Evolutionary conservation across 2,329 filamentous ascomycete genomes (phyloP).

Genomic region (Rugonectria rugulosa): DNA sequence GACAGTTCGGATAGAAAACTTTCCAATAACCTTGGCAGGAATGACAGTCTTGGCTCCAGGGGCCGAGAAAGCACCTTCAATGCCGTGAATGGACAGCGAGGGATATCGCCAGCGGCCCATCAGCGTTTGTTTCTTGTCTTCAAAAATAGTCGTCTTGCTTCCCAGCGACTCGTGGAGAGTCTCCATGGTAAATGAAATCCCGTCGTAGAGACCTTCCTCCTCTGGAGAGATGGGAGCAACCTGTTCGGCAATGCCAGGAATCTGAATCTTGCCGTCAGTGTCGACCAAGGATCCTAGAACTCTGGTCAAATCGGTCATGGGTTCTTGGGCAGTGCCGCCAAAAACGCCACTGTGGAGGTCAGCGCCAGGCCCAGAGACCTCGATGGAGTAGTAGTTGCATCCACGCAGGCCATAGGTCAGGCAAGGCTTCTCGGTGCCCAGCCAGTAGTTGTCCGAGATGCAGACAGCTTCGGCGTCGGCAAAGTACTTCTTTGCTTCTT

Average conservation of each 20-base stretch:
- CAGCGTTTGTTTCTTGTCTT: conserved; percentile 88
- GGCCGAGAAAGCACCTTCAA: conserved; percentile 93
- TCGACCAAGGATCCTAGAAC: conserved; percentile 87
- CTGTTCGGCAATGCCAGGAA: conserved; percentile 92
- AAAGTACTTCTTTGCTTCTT: conserved; percentile 93
- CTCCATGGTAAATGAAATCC: conserved; percentile 95
- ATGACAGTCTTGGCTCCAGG: conserved; percentile 98
- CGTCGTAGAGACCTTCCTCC: conserved; percentile 86
- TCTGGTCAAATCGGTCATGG: conserved; percentile 93
- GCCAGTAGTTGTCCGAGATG: conserved; percentile 99
- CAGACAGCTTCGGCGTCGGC: conserved; percentile 95
- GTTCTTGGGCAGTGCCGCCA: conserved; percentile 94
- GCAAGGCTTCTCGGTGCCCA: conserved; percentile 98
- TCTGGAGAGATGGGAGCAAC: conserved; percentile 88
- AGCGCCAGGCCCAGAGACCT: conserved; percentile 88
- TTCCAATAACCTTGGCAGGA: conserved; percentile 95
- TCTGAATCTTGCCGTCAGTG: conserved; percentile 88
- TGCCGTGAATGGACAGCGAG: conserved; percentile 90
- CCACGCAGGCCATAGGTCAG: conserved; percentile 96
- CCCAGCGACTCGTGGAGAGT: conserved; percentile 92
- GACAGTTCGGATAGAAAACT: conserved; percentile 97
- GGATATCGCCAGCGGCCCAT: conserved; percentile 98
- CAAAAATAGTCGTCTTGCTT: conserved; percentile 84
- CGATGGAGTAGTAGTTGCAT: conserved; percentile 96
- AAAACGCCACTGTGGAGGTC: conserved; percentile 98